Percentiles rank a stretch among this genome's conserved stretches.
Evolutionary conservation across 345 rosid genomes (phyloP).

Genomic region (Gossypium herbaceum): DNA sequence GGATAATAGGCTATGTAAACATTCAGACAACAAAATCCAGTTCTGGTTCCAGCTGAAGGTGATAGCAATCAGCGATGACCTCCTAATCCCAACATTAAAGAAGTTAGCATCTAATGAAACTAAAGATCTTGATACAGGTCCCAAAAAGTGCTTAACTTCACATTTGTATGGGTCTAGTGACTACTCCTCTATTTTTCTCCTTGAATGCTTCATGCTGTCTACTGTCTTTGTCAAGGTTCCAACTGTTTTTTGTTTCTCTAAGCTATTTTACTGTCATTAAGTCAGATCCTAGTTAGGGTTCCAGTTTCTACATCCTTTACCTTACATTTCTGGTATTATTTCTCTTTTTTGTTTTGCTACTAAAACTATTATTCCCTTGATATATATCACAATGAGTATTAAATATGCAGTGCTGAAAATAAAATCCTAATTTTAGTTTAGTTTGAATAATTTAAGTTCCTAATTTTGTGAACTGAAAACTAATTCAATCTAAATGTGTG

Average conservation of each 20-base stretch:
- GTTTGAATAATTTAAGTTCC: too few species aligned
- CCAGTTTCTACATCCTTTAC: neutral
- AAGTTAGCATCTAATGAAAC: neutral
- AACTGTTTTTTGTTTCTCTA: neutral
- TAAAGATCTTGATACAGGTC: neutral
- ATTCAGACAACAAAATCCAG: slow-evolving; percentile 1
- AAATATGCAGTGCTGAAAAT: neutral
- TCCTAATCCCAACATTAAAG: neutral
- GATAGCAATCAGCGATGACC: neutral
- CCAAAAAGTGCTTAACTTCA: neutral
- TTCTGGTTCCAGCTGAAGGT: slow-evolving; percentile 4
- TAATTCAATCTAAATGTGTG: too few species aligned
- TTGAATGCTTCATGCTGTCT: neutral
- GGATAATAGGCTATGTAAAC: neutral
- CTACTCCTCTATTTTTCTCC: neutral
- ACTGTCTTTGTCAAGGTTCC: neutral
- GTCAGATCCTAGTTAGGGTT: neutral
- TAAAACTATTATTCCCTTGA: too few species aligned
- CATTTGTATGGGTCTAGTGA: neutral
- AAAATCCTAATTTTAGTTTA: too few species aligned
- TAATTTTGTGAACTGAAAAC: too few species aligned
- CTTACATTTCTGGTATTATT: neutral
- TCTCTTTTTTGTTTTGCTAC: neutral
- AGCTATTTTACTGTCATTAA: neutral
- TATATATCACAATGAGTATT: neutral